Conservation (phyloP, 2,329 filamentous ascomycete species). For the Diaporthe sp. region DNA sequence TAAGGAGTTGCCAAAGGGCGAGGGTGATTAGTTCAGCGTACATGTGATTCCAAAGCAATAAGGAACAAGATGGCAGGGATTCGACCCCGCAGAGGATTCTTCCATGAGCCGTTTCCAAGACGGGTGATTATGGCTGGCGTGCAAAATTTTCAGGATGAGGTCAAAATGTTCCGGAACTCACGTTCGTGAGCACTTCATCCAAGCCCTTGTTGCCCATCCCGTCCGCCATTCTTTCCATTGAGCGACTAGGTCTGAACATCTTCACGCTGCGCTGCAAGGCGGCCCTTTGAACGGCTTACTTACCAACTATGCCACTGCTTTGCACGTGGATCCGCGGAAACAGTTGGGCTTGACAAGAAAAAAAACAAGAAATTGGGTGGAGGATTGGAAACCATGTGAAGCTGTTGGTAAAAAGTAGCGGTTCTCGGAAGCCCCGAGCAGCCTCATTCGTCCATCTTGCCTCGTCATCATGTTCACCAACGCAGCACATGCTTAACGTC, state of each 20-base stretch:
- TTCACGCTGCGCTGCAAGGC: too few species aligned
- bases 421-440: neutral
- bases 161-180: neutral
- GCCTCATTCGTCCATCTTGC: neutral
- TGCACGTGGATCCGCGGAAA: too few species aligned
- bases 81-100: neutral
- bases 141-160: conserved; percentile 2
- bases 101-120: neutral
- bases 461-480: neutral
- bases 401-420: neutral
- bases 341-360: neutral
- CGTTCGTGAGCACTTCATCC: neutral
- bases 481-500: neutral
- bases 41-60: neutral
- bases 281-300: neutral
- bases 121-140: neutral
- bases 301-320: neutral
- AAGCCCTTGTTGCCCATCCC: neutral
- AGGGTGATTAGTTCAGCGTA: neutral
- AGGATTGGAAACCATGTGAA: neutral
- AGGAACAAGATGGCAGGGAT: neutral
- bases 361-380: neutral
- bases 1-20: neutral
- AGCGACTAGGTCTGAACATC: neutral
- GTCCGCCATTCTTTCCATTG: too few species aligned